Conservation (phyloP, 2,329 filamentous ascomycete species). For the Cladophialophora exuberans region DNA sequence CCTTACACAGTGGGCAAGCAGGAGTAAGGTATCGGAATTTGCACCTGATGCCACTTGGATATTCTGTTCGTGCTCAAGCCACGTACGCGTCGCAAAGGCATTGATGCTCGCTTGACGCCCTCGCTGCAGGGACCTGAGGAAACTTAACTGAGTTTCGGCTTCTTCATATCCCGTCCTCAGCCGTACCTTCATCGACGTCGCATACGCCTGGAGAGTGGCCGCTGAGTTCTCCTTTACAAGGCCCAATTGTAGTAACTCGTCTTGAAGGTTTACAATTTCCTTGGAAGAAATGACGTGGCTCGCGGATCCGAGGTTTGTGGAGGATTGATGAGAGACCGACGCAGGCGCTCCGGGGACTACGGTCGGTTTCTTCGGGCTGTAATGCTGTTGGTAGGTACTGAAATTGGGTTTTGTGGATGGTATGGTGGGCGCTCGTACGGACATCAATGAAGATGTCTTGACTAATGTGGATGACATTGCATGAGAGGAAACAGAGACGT, state of each 20-base stretch:
- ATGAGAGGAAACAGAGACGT: background rate
- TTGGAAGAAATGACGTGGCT: slow-evolving; percentile 36
- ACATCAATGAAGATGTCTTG: background rate
- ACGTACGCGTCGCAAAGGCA: slow-evolving; percentile 28
- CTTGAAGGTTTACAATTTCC: slow-evolving; percentile 43
- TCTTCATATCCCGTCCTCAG: slow-evolving; percentile 1
- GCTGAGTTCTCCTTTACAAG: slow-evolving; percentile 39
- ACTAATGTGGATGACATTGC: background rate
- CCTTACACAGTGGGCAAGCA: slow-evolving; percentile 17
- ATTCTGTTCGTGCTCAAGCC: slow-evolving; percentile 8
- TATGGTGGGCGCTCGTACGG: background rate
- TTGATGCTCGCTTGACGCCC: slow-evolving; percentile 41
- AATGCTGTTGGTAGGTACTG: slow-evolving; percentile 44
- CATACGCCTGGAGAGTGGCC: slow-evolving; percentile 18
- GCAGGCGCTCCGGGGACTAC: background rate
- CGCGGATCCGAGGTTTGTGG: slow-evolving; percentile 33
- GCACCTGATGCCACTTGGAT: background rate
- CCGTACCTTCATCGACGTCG: slow-evolving; percentile 15
- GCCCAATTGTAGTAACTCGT: slow-evolving; percentile 48
- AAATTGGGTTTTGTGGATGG: slow-evolving; percentile 36
- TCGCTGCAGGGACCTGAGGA: slow-evolving; percentile 39
- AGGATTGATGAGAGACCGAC: background rate
- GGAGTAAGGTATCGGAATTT: slow-evolving; percentile 10
- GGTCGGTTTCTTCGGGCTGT: slow-evolving; percentile 42
- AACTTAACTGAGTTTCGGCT: slow-evolving; percentile 39